phyloP scores from a whole-genome alignment of 139 green algal genomes.

The Picochlorum sp. region DNA sequence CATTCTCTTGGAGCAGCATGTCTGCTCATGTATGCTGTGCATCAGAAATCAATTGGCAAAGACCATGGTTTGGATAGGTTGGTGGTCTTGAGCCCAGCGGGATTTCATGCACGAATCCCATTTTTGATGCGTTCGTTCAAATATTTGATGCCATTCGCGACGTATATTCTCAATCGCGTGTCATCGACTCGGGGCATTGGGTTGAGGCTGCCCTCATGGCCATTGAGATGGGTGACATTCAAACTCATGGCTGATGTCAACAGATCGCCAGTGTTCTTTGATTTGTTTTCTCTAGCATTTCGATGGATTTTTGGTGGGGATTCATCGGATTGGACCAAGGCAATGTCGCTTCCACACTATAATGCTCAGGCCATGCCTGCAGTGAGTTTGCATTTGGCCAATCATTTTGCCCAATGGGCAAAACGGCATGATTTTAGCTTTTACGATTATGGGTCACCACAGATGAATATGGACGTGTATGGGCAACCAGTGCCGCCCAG shows the following conservation, averaged over 20 bases:
- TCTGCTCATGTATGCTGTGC: constrained; percentile 53
- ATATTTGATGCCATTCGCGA: constrained; percentile 9
- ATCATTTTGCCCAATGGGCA: constrained; percentile 39
- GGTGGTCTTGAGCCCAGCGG: constrained; percentile 70
- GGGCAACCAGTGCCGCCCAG: constrained; percentile 45
- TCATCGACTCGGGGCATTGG: constrained; percentile 15
- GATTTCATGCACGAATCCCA: constrained; percentile 50
- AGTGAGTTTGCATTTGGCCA: constrained; percentile 53
- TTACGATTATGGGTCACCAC: constrained; percentile 72
- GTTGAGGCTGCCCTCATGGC: constrained; percentile 58
- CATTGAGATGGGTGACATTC: constrained; percentile 55
- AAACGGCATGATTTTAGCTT: constrained; percentile 53
- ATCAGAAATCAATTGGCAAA: constrained; percentile 9
- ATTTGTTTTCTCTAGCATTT: constrained; percentile 28
- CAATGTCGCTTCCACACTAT: constrained; percentile 86
- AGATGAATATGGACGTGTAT: constrained; percentile 59
- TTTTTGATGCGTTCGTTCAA: constrained; percentile 6
- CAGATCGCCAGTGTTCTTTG: constrained; percentile 50
- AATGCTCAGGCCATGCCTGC: constrained; percentile 71
- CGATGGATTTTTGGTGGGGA: constrained; percentile 47
- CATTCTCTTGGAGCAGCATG: constrained; percentile 59
- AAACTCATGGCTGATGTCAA: constrained; percentile 43
- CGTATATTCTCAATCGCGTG: constrained; percentile 5
- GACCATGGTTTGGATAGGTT: constrained; percentile 54
- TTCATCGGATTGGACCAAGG: constrained; percentile 69